These are phyloP conservation scores for Ramularia endophylla DNA, from an alignment of 2,329 filamentous ascomycete genomes.

Conservation along the genomic window DNA sequence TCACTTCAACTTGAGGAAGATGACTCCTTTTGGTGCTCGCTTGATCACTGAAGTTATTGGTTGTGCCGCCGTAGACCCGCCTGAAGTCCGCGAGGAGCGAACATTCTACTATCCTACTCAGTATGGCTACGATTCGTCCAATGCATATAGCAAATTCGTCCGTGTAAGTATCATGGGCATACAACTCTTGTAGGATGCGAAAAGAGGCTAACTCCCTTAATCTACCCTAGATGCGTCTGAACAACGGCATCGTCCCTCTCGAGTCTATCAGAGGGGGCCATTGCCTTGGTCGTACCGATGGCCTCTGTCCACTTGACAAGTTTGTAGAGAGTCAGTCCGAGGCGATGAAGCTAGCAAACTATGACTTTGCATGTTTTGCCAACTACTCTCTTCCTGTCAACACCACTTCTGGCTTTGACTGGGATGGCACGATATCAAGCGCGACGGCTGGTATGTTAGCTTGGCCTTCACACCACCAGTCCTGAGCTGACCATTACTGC, in stretches of 20 bases:
- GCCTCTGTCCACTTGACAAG: conserved; percentile 38
- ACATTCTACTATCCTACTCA: conserved; percentile 39
- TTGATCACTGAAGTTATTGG: conserved; percentile 53
- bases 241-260: conserved; percentile 45
- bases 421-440: conserved; percentile 32
- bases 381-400: conserved; percentile 42
- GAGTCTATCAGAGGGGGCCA: conserved; percentile 43
- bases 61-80: conserved; percentile 39
- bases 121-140: conserved; percentile 41
- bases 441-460: conserved; percentile 4
- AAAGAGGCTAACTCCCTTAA: background rate
- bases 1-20: background rate
- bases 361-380: conserved; percentile 44
- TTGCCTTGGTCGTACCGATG: conserved; percentile 41
- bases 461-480: background rate
- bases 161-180: conserved; percentile 22
- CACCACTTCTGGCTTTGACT: conserved; percentile 36
- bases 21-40: conserved; percentile 33
- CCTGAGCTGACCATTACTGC: background rate
- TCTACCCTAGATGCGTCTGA: conserved; percentile 39
- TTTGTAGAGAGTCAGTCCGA: conserved; percentile 18
- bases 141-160: conserved; percentile 42
- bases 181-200: background rate
- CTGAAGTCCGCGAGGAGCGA: conserved; percentile 34
- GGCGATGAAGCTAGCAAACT: conserved; percentile 31